phyloP scores from a whole-genome alignment of 1,284 basidiomycete species.

The Cutaneotrichosporon mucoides region DNA sequence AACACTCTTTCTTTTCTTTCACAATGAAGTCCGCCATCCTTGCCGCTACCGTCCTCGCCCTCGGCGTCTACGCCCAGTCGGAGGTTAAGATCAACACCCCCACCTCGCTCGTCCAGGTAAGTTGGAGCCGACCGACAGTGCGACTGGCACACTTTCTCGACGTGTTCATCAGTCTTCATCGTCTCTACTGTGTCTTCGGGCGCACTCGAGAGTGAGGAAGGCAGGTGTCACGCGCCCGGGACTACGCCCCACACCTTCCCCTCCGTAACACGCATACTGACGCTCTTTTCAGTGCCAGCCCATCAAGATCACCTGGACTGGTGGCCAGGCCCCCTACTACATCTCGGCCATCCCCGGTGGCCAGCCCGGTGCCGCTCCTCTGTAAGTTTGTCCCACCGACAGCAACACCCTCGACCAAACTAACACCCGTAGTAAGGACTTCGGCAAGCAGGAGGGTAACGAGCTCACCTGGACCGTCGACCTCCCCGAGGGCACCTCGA shows the following conservation, averaged over 20 bases:
- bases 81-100: constrained; percentile 64
- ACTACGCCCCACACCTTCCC: neutral
- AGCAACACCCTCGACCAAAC: neutral
- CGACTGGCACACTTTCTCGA: too few relatives aligned
- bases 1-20: constrained; percentile 15
- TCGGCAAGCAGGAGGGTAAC: constrained; percentile 46
- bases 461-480: constrained; percentile 63
- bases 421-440: constrained; percentile 17
- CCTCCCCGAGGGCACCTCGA: constrained; percentile 52
- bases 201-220: neutral
- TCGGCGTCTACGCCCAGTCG: constrained; percentile 35
- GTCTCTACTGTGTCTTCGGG: too few relatives aligned
- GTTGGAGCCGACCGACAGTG: neutral
- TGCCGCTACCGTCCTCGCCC: constrained; percentile 22
- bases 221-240: too few relatives aligned
- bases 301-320: constrained; percentile 56
- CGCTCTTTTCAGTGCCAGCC: constrained; percentile 37
- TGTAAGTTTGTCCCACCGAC: constrained; percentile 43
- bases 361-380: constrained; percentile 56
- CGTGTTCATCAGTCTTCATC: too few relatives aligned
- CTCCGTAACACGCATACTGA: neutral
- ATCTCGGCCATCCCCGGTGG: constrained; percentile 65
- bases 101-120: constrained; percentile 29
- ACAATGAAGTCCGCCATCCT: constrained; percentile 19
- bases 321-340: constrained; percentile 62